These are phyloP conservation scores for Diaporthe destruens DNA, from an alignment of 2,329 filamentous ascomycete genomes.

Conservation along the genomic window DNA sequence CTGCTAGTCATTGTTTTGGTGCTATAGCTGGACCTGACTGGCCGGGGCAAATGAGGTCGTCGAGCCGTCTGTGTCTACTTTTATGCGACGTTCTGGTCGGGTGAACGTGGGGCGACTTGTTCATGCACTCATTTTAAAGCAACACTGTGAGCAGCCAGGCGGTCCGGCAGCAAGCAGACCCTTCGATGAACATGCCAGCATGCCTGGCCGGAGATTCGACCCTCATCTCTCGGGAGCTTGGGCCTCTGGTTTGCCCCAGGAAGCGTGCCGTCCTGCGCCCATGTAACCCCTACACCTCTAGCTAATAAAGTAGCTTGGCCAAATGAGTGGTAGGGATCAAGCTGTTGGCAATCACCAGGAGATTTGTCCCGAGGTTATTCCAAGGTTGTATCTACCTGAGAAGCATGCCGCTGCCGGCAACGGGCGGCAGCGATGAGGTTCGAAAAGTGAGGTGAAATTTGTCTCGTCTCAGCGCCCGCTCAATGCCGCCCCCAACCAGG, in stretches of 20 bases:
- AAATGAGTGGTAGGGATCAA: conserved; percentile 26
- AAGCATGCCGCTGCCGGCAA: neutral
- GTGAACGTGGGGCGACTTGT: conserved; percentile 35
- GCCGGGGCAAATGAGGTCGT: conserved; percentile 31
- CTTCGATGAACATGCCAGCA: conserved; percentile 29
- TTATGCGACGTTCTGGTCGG: conserved; percentile 33
- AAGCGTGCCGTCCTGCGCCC: conserved; percentile 10
- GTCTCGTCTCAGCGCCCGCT: conserved; percentile 33
- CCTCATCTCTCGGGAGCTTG: conserved; percentile 32
- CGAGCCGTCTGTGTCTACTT: conserved; percentile 9
- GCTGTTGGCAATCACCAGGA: conserved; percentile 27
- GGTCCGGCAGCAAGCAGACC: conserved; percentile 5
- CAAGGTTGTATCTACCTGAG: neutral
- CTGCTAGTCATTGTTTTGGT: conserved; percentile 33
- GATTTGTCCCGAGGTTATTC: conserved; percentile 19
- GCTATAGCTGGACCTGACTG: conserved; percentile 25
- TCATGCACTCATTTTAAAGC: conserved; percentile 34
- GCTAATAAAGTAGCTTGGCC: conserved; percentile 25
- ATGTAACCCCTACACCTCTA: conserved; percentile 22
- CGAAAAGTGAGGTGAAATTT: conserved; percentile 18
- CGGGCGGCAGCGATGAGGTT: conserved; percentile 21
- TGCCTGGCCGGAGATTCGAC: conserved; percentile 28
- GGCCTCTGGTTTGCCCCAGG: conserved; percentile 30
- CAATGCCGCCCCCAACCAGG: conserved; percentile 10
- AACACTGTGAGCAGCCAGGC: conserved; percentile 2